Percentiles rank a stretch among this genome's conserved stretches.
Conservation (phyloP, 2,329 filamentous ascomycete species). For the Bipolaris victoriae region DNA sequence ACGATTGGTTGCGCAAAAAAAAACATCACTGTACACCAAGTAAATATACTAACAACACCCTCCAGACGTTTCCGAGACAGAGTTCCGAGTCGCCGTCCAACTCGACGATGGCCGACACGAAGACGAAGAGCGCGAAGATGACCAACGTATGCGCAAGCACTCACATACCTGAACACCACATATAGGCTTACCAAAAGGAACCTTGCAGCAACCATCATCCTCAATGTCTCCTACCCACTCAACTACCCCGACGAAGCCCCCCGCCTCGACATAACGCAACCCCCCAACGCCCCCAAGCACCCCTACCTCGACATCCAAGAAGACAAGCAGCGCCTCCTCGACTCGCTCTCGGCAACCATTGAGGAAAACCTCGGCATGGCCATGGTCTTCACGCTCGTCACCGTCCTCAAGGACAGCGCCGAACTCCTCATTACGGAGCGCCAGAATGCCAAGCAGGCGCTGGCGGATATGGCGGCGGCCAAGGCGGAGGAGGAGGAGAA, state of each 20-base stretch:
- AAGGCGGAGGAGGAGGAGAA: constrained; percentile 90
- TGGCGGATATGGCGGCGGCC: constrained; percentile 60
- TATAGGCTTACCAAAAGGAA: constrained; percentile 4
- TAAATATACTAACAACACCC: constrained; percentile 20
- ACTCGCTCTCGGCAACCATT: constrained; percentile 73
- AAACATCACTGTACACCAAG: background rate
- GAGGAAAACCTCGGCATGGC: constrained; percentile 96
- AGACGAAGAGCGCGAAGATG: constrained; percentile 64
- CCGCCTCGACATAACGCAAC: constrained; percentile 76
- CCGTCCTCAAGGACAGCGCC: constrained; percentile 86
- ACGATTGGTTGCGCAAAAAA: background rate
- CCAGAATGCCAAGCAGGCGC: constrained; percentile 65
- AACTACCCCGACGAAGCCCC: constrained; percentile 89
- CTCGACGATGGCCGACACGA: constrained; percentile 69
- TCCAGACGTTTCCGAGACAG: constrained; percentile 84
- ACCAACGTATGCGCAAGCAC: constrained; percentile 52
- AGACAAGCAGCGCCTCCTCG: constrained; percentile 77
- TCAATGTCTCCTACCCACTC: constrained; percentile 88
- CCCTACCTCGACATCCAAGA: constrained; percentile 77
- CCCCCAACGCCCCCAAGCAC: constrained; percentile 72
- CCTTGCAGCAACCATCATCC: constrained; percentile 67
- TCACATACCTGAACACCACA: background rate
- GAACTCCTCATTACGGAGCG: constrained; percentile 82
- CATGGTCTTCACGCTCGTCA: constrained; percentile 93
- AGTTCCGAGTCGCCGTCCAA: constrained; percentile 85